These are phyloP conservation scores for Monilinia polystroma DNA, from an alignment of 2,329 filamentous ascomycete species.

Conservation along the genomic window DNA sequence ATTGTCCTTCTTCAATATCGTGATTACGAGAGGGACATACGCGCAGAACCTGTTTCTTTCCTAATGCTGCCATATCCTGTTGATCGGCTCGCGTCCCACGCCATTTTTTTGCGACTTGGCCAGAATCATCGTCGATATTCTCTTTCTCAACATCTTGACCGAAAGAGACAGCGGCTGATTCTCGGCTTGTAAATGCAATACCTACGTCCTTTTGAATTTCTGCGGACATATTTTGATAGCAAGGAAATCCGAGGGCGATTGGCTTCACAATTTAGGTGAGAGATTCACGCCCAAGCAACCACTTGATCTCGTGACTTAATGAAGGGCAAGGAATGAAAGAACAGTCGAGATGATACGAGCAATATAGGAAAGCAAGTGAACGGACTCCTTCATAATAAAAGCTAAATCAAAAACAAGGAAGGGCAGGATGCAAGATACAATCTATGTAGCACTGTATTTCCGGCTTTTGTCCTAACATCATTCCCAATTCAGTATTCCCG, in stretches of 20 bases:
- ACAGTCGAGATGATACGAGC: neutral
- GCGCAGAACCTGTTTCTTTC: constrained; percentile 28
- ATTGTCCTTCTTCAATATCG: neutral
- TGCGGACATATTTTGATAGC: neutral
- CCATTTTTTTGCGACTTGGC: constrained; percentile 20
- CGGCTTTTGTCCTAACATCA: neutral
- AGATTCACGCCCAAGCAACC: neutral
- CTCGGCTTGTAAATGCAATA: constrained; percentile 5
- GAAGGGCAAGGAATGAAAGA: neutral
- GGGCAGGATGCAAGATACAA: neutral
- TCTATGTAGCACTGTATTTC: neutral
- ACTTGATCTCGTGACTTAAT: neutral
- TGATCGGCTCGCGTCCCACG: constrained; percentile 25
- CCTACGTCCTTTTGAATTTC: constrained; percentile 8
- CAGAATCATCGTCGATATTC: constrained; percentile 15
- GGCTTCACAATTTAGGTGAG: neutral
- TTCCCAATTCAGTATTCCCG: neutral
- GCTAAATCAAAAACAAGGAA: neutral
- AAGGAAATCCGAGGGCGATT: neutral
- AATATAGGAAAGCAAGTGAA: neutral
- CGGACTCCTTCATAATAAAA: neutral
- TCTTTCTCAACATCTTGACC: constrained; percentile 28
- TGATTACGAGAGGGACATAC: constrained; percentile 12
- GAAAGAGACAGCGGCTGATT: neutral
- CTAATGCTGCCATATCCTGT: constrained; percentile 24